Evolutionary conservation across 495 filamentous ascomycete species (phyloP), one percentile per base, ranked within the genome.

Genomic region (Penicillium desertorum): DNA sequence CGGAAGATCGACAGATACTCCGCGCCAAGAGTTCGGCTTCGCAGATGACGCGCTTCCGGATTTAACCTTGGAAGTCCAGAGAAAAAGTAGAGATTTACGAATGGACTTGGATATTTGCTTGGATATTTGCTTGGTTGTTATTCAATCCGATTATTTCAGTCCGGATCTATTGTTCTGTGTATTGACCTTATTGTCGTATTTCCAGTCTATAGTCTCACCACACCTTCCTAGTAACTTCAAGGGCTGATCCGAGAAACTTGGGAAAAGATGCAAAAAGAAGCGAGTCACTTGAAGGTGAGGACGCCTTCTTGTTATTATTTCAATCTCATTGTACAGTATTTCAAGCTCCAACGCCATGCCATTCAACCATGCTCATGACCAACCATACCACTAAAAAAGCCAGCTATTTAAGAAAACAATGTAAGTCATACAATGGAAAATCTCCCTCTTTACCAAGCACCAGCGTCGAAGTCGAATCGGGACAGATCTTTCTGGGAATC

Each of bases 401-500:
- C 36, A 56, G 39, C 20, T 52, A 39, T 29, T 20, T 37, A 51
- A 51, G 29, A 11, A 22, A 0, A 17, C 16, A 20, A 45, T n/a
- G 25, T 23, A 54, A 47, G 42, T 42, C 43, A 48, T 44, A 58
- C 52, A 58, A 60, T 55, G 39, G 44, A 54, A 49, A 51, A 51
- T n/a, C 10, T 47, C 47, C 57, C 7, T 48, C 36, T 58, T 72
- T 58, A 87, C 84, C 83, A 87, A 43, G 80, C 72, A 46, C 77
- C 81, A 41, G 76, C 78, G 72, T 96, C 94, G 61, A 84, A 83
- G 79, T 98, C 94, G 76, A 98, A 99, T 67, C 94, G 77, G 68
- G 80, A 81, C 66, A 98, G 63, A 68, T 99, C 95, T 79, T 90
- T 96, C 58, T 91, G 91, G 4, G 83, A 85, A 77, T 99, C 94